phyloP scores from a whole-genome alignment of 169 alveolate species.

The Plasmodium cynomolgi region DNA sequence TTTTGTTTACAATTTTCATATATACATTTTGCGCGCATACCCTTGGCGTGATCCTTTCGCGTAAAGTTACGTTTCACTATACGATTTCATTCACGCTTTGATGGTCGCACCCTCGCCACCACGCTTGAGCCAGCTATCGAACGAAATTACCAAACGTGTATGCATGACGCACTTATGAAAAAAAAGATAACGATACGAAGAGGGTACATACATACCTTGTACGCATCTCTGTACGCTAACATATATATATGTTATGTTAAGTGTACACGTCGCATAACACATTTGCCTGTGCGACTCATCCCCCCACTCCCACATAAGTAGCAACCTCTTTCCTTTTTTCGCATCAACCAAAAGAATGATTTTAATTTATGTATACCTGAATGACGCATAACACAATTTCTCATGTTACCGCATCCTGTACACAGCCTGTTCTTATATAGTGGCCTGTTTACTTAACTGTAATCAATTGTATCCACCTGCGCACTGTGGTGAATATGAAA shows the following conservation, averaged over 20 bases:
- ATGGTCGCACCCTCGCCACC: neutral
- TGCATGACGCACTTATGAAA: neutral
- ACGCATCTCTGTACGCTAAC: neutral
- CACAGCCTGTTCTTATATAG: neutral
- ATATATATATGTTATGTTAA: neutral
- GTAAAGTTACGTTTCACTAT: neutral
- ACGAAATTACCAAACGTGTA: neutral
- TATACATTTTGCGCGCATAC: neutral
- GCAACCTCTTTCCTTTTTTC: neutral
- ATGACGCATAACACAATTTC: neutral
- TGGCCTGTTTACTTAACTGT: neutral
- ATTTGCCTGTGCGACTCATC: neutral
- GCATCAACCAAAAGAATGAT: neutral
- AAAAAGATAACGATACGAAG: neutral
- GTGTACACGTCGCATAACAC: neutral
- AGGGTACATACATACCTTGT: conserved; percentile 4
- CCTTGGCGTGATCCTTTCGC: neutral
- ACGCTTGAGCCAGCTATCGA: neutral
- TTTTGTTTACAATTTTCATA: neutral
- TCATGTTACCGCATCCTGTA: neutral
- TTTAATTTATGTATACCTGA: neutral
- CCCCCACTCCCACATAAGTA: neutral
- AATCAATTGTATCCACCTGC: neutral
- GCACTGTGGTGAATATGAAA: neutral
- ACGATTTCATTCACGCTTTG: neutral